Evolutionary conservation across 2,329 filamentous ascomycete species (phyloP).

Genomic region (Hymenoscyphus fructigenus): DNA sequence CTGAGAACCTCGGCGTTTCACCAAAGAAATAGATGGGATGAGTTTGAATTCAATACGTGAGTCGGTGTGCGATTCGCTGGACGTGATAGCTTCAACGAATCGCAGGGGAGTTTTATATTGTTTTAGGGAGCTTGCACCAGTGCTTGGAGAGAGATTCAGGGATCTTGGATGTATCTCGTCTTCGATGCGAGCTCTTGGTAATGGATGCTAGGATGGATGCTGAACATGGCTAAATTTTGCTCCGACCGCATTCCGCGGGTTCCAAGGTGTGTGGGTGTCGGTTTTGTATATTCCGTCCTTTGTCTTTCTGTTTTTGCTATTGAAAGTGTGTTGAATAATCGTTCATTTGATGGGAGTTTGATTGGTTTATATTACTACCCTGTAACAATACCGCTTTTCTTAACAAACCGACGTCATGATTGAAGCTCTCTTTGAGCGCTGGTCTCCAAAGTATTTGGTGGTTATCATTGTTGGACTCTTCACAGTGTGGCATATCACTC

Average conservation of each 20-base stretch:
- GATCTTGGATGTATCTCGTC: too few species aligned
- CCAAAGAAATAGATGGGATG: too few species aligned
- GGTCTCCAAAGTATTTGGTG: constrained; percentile 40
- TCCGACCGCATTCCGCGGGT: constrained; percentile 3
- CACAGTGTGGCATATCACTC: constrained; percentile 33
- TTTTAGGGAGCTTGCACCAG: too few species aligned
- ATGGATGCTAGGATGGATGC: not conserved
- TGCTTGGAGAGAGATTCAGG: too few species aligned
- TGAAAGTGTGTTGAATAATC: not conserved
- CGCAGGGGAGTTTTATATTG: too few species aligned
- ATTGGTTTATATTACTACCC: not conserved
- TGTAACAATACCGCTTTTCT: not conserved
- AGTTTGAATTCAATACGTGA: too few species aligned
- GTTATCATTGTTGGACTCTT: constrained; percentile 20
- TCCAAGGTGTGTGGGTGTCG: not conserved
- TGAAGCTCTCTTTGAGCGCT: constrained; percentile 40
- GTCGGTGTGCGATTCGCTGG: too few species aligned
- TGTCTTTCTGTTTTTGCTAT: not conserved
- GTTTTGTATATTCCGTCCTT: not conserved
- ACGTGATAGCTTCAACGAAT: too few species aligned
- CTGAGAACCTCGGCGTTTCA: too few species aligned
- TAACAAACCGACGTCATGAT: constrained; percentile 23
- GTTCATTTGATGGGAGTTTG: not conserved
- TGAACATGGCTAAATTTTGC: not conserved
- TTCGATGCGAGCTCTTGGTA: too few species aligned